Conservation (phyloP, 164 flowering plant species). For the Tetracentron sinense region DNA sequence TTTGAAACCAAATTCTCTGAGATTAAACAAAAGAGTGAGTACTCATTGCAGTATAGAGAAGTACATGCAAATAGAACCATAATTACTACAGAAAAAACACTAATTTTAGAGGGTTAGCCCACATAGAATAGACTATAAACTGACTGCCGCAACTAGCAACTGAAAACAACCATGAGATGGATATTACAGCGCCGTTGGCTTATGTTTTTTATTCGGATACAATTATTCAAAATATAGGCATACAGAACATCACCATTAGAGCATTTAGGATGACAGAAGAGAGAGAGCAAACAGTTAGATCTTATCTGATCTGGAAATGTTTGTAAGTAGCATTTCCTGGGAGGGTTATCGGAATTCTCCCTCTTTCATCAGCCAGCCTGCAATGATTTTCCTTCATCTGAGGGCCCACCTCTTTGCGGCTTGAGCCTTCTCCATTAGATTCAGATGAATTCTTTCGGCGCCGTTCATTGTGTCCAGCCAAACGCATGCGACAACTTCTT, state of each 20-base stretch:
- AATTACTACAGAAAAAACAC: not conserved
- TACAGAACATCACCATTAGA: not conserved
- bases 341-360: conserved; percentile 25
- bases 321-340: conserved; percentile 31
- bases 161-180: not conserved
- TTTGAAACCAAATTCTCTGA: too few species aligned
- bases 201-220: conserved; percentile 5
- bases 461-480: conserved; percentile 53
- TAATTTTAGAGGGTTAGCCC: not conserved
- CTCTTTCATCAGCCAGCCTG: conserved; percentile 30
- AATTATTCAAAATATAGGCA: conserved; percentile 1
- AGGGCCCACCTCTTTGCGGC: conserved; percentile 19
- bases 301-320: conserved; percentile 40
- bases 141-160: not conserved
- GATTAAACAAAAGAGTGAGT: not conserved
- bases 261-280: conserved; percentile 69
- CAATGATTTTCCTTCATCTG: conserved; percentile 25
- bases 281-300: conserved; percentile 58
- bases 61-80: conserved; percentile 1
- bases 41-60: not conserved
- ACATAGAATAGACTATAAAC: not conserved
- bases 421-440: conserved; percentile 23
- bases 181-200: not conserved
- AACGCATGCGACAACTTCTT: conserved; percentile 47
- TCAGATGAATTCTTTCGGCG: conserved; percentile 32